These are phyloP conservation scores for Skeletonema marinoi DNA, from an alignment of 108 stramenopile species.

Conservation along the genomic window DNA sequence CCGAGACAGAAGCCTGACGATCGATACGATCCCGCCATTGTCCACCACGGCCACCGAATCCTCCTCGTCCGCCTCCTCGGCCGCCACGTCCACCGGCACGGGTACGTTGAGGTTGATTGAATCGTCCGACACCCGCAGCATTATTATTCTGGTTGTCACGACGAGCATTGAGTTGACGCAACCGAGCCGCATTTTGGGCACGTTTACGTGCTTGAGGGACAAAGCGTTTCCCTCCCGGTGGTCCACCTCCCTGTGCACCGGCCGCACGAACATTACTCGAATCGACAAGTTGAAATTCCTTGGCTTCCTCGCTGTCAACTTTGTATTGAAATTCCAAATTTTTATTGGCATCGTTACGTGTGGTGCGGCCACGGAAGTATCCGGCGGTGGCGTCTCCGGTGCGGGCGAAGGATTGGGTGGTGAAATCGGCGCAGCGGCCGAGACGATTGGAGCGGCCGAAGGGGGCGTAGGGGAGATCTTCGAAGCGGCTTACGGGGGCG, in stretches of 20 bases:
- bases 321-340: slow-evolving; percentile 79
- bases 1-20: slow-evolving; percentile 85
- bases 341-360: slow-evolving; percentile 41
- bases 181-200: slow-evolving; percentile 58
- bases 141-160: slow-evolving; percentile 31
- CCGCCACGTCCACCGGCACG: slow-evolving; percentile 43
- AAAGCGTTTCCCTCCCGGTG: slow-evolving; percentile 48
- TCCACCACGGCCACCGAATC: slow-evolving; percentile 46
- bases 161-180: slow-evolving; percentile 78
- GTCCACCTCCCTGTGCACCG: slow-evolving; percentile 13
- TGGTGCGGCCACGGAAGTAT: slow-evolving; percentile 39
- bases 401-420: slow-evolving; percentile 36
- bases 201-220: slow-evolving; percentile 62
- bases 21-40: slow-evolving; percentile 56
- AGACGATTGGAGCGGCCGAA: slow-evolving; percentile 92
- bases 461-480: slow-evolving; percentile 88
- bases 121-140: slow-evolving; percentile 24
- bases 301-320: slow-evolving; percentile 74
- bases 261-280: slow-evolving; percentile 68
- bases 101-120: slow-evolving; percentile 49
- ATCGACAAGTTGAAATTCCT: slow-evolving; percentile 91
- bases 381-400: slow-evolving; percentile 41
- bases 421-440: slow-evolving; percentile 87
- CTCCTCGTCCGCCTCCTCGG: slow-evolving; percentile 40
- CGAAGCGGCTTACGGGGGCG: slow-evolving; percentile 59